Evolutionary conservation across 345 rosid genomes (phyloP), one percentile per base, ranked within the genome.

Genomic region (Combretum micranthum): DNA sequence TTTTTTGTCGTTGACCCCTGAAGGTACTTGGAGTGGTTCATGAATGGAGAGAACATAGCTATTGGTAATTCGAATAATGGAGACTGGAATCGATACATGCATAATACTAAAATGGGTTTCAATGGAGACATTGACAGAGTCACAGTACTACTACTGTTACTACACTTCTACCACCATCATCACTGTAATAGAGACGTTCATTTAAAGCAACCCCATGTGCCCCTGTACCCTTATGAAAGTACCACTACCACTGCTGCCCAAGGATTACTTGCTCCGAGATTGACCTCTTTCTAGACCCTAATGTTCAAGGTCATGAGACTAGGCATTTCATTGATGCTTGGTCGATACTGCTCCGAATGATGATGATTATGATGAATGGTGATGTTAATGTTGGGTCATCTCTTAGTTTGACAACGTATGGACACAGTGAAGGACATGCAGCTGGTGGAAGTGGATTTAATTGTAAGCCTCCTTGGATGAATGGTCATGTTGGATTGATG

Each of bases 21-120:
- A 80, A 90, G 97, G 77, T 67, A 69, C 53, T 66, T 82, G 72
- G 92, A 86, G 39, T 85, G 96, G 95, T 80, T 79, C 75, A 72
- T 72, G 72, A 83, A 81, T 54, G 91, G 84, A 16, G 83, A 77
- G 55, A 75, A 61, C 13, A 44, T 49, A 55, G 66, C 75, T 39
- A 64, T 67, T 64, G 57, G 69, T n/a, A 66, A 63, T 54, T 60
- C 86, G 47, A 68, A 32, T 69, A 75, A 69, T 47, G 85, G n/a
- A n/a, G n/a, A n/a, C n/a, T n/a, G n/a, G n/a, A n/a, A n/a, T n/a
- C n/a, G n/a, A n/a, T n/a, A n/a, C n/a, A n/a, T n/a, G n/a, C n/a
- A n/a, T n/a, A n/a, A n/a, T n/a, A n/a, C n/a, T n/a, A n/a, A n/a
- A n/a, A n/a, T n/a, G n/a, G n/a, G n/a, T n/a, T n/a, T n/a, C n/a